Conservation (phyloP, 768 basidiomycete genomes). For the Pholiota conissans region DNA sequence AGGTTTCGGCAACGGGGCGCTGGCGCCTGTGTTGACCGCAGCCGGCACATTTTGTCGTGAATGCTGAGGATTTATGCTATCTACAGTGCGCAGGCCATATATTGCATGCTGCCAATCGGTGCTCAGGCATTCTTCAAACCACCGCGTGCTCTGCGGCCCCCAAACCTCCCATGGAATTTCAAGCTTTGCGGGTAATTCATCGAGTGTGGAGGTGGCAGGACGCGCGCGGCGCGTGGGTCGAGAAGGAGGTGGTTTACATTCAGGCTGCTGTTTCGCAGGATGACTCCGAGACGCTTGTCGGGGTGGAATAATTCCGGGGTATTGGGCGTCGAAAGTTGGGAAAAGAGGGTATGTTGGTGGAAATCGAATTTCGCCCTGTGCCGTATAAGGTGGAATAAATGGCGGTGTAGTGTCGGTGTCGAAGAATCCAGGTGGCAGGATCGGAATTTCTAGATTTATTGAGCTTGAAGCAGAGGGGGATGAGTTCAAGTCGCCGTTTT, state of each 20-base stretch:
- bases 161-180: conserved; percentile 48
- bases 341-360: conserved; percentile 24
- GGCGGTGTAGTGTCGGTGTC: background rate
- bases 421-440: no score
- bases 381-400: background rate
- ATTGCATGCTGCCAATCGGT: conserved; percentile 59
- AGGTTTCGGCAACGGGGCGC: background rate
- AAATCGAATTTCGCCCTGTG: background rate
- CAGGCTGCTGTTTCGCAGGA: background rate
- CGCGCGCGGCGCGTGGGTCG: background rate
- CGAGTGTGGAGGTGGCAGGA: background rate
- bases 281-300: conserved; percentile 1
- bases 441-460: background rate
- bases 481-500: background rate
- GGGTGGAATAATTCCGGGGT: background rate
- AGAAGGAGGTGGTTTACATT: background rate
- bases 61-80: conserved; percentile 30
- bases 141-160: conserved; percentile 52
- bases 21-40: background rate
- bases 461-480: background rate
- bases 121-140: conserved; percentile 50
- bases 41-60: background rate
- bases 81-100: conserved; percentile 50
- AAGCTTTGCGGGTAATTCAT: conserved; percentile 10
- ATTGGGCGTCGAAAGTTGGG: conserved; percentile 23